Conservation (phyloP, 352 stramenopile species). For the Pythium aristosporum region DNA sequence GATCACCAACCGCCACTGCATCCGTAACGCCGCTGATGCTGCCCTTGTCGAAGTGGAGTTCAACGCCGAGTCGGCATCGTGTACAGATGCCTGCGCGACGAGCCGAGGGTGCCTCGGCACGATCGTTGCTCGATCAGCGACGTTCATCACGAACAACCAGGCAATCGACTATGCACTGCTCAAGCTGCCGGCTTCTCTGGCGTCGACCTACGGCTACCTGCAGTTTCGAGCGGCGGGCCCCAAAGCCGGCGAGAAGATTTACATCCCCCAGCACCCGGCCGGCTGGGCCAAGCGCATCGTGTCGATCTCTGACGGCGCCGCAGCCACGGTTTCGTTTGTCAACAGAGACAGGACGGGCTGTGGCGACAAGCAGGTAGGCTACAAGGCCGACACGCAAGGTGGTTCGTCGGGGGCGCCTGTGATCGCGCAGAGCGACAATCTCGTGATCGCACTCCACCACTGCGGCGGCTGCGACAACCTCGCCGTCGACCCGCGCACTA, state of each 20-base stretch:
- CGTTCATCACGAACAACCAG: slow-evolving; percentile 25
- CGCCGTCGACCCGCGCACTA: too few relatives aligned
- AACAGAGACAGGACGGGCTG: too few relatives aligned
- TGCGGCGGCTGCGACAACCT: too few relatives aligned
- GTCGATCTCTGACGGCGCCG: too few relatives aligned
- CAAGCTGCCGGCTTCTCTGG: slow-evolving; percentile 32
- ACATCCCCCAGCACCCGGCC: slow-evolving; percentile 46
- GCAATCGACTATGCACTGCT: slow-evolving; percentile 45
- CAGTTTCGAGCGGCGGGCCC: slow-evolving; percentile 31
- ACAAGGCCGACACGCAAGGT: too few relatives aligned
- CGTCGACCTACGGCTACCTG: slow-evolving; percentile 36
- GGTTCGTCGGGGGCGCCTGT: too few relatives aligned
- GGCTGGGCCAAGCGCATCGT: slow-evolving; percentile 33
- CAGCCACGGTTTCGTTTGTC: too few relatives aligned
- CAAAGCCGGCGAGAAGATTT: slow-evolving; percentile 38
- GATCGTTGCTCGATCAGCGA: slow-evolving; percentile 31
- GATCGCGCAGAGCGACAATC: too few relatives aligned
- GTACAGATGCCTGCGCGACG: slow-evolving; percentile 27
- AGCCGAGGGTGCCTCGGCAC: slow-evolving; percentile 26
- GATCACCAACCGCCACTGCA: slow-evolving; percentile 59
- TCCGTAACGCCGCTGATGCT: slow-evolving; percentile 25
- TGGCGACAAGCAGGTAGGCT: too few relatives aligned
- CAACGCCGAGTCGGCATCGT: slow-evolving; percentile 34
- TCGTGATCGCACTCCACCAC: too few relatives aligned
- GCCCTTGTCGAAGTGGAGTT: slow-evolving; percentile 37